Base-by-base conservation (phyloP, 148 eudicot species). In the Rhododendron molle region DNA sequence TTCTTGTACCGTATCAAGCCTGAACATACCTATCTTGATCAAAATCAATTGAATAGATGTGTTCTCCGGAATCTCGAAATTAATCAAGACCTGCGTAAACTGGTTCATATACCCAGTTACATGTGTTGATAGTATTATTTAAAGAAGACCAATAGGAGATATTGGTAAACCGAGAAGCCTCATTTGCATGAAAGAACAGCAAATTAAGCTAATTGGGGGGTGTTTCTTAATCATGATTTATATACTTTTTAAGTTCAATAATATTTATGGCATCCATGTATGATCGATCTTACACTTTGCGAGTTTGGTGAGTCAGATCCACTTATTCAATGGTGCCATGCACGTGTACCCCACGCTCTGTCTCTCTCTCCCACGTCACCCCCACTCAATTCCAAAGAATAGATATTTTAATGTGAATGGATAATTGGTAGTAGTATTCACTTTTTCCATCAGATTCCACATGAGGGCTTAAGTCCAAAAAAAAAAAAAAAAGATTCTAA, bases 401-500 rank as follows among this genome's bases (percentile, higher is more conserved):
- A 30, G 0, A 71, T 71, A 71, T 13, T 71, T 67, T 15, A 30
- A 30, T 71, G 40, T 71, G 7, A 71, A 71, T 71, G 76, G 76
- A 71, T 71, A 71, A 71, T 67, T 71, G n/a, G n/a, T n/a, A 69
- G 74, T 2, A 67, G 71, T 62, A n/a, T 67, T 10, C 72, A 67
- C 72, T 67, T 67, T 67, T 67, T 67, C 72, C 72, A 67, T 67
- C 72, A 67, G 72, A 67, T 67, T 67, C 72, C 72, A 67, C 32
- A 67, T 67, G 34, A 67, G 34, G 34, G 32, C 44, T n/a, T 67
- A 11, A 67, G 71, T 11, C 71, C 28, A 62, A 8, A 62, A 1
- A n/a, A n/a, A 2, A 2, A n/a, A 23, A 60, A 62, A 62, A 26
- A 26, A 2, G 28, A 23, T 62, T n/a, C 13, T 67, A 26, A 23